Evolutionary conservation across 768 basidiomycete genomes (phyloP).

Genomic region (Pulveroboletus sp.): DNA sequence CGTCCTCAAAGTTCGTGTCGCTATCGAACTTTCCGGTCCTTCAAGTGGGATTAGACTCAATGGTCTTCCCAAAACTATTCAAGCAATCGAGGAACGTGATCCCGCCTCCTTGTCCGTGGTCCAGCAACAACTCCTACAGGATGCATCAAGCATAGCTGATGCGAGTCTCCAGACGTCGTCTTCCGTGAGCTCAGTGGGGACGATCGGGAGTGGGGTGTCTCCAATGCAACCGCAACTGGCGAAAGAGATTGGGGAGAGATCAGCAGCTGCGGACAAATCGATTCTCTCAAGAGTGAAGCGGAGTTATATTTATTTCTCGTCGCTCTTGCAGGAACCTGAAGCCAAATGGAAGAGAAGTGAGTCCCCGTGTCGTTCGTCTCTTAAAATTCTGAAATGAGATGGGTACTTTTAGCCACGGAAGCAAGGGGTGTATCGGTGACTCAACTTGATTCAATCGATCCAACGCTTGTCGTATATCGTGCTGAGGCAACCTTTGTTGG

Average conservation of each 20-base stretch:
- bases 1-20: slow-evolving; percentile 73
- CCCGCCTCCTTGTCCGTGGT: slow-evolving; percentile 42
- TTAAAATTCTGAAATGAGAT: not conserved
- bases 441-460: slow-evolving; percentile 95
- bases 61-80: slow-evolving; percentile 68
- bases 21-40: slow-evolving; percentile 75
- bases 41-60: slow-evolving; percentile 81
- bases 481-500: slow-evolving; percentile 98
- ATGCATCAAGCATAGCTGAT: slow-evolving; percentile 63
- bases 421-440: slow-evolving; percentile 88
- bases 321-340: slow-evolving; percentile 93
- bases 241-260: slow-evolving; percentile 41
- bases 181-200: slow-evolving; percentile 49
- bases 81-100: slow-evolving; percentile 63
- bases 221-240: slow-evolving; percentile 32
- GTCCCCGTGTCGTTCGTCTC: slow-evolving; percentile 24
- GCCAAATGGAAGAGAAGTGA: slow-evolving; percentile 92
- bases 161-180: slow-evolving; percentile 65
- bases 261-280: slow-evolving; percentile 67
- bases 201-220: slow-evolving; percentile 35
- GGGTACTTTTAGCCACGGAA: slow-evolving; percentile 60
- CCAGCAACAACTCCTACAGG: slow-evolving; percentile 55
- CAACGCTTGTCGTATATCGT: slow-evolving; percentile 90
- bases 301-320: slow-evolving; percentile 98
- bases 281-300: slow-evolving; percentile 83